Base-by-base conservation (phyloP, 208 protist species). In the Wallacemonas collosoma region DNA sequence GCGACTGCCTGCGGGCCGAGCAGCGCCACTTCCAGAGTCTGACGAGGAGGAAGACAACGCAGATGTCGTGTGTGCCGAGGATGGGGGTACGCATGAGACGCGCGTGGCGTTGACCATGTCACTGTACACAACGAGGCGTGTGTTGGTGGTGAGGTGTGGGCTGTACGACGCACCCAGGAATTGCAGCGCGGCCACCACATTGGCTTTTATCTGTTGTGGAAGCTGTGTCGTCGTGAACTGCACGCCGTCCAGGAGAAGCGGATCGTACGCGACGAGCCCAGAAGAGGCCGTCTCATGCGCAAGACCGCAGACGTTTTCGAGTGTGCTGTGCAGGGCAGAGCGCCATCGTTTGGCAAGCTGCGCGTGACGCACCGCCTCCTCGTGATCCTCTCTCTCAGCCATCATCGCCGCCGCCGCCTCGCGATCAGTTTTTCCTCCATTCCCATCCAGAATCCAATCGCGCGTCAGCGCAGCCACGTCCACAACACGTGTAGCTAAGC, bases 161-260 rank as follows among this genome's bases (percentile, higher is more conserved):
- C 80, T 79, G 76, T 95, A 95, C 4, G 64, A 69, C 9, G 77
- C 90, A 36, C 90, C 90, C 53, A 85, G 90, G 65, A 90, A 93
- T 47, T 82, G 79, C 68, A 95, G 67, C 3, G 77, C 72, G 4
- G 90, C 90, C 11, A 92, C 61, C 9, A 95, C 76, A 60, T 89
- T 89, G 26, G 66, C 69, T 69, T 89, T 91, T 12, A 93, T 55
- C 36, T 72, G 51, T 40, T 44, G 17, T 15, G 81, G 81, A 17
- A 86, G 54, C 71, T 86, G 80, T 9, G 86, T 92, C 9, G 88
- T 95, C 0, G 90, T 95, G 69, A 95, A 92, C 26, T 51, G 35
- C 1, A 93, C n/a, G 0, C 75, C 62, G 3, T 74, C 57, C 35
- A 95, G 83, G 3, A 89, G 48, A 12, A 71, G 53, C 9, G 90